A percentile compares a stretch with the other conserved stretches of the same genome.
Conservation (phyloP, 148 eudicot species). For the Rhododendron griersonianum region DNA sequence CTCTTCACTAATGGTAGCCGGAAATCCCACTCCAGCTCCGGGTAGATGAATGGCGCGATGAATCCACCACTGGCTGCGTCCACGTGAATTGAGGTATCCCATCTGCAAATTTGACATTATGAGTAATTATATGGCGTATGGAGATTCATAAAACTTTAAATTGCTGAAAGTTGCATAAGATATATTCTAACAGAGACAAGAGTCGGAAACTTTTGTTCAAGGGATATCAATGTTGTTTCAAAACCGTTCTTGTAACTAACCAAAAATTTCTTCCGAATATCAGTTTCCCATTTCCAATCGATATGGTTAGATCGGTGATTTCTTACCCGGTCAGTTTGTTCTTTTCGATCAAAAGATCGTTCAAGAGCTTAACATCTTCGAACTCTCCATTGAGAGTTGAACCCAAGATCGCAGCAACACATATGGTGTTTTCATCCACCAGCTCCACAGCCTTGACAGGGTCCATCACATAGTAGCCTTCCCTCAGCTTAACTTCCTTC, state of each 20-base stretch:
- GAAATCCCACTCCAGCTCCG: conserved; percentile 20
- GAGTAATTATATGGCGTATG: background rate
- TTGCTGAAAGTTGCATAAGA: background rate
- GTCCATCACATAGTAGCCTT: conserved; percentile 17
- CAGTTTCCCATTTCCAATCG: background rate
- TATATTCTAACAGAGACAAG: background rate
- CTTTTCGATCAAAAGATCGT: conserved; percentile 10
- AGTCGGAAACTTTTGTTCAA: background rate
- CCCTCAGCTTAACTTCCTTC: conserved; percentile 18
- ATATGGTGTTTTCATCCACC: conserved; percentile 18
- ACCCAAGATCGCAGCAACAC: conserved; percentile 17
- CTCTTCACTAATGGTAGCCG: conserved; percentile 21
- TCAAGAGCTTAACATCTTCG: conserved; percentile 17
- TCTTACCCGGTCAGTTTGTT: conserved; percentile 14
- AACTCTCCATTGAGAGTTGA: conserved; percentile 19
- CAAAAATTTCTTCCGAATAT: background rate
- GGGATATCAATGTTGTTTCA: background rate
- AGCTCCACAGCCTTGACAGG: conserved; percentile 12
- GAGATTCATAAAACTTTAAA: background rate
- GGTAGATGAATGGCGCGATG: conserved; percentile 15
- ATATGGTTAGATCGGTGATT: background rate
- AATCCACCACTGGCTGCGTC: conserved; percentile 18
- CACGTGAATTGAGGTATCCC: conserved; percentile 22
- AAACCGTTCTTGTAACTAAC: background rate
- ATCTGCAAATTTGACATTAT: background rate